phyloP scores from a whole-genome alignment of 768 basidiomycete species.

The Russula olivacea region DNA sequence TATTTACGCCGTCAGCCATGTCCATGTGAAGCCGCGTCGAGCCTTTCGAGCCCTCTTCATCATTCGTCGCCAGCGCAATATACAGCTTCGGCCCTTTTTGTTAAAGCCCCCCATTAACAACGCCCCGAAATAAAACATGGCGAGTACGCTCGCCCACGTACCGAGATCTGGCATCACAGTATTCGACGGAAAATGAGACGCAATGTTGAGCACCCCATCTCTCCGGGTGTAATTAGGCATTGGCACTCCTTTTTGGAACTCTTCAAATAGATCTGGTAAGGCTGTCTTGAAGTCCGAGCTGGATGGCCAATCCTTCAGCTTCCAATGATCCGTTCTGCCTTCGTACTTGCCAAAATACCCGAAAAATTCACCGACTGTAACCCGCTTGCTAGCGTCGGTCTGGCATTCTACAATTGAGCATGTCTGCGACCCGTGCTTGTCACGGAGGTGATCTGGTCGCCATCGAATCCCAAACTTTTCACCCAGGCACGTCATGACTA shows the following conservation, averaged over 20 bases:
- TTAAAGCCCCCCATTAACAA: constrained; percentile 3
- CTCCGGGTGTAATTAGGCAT: constrained; percentile 86
- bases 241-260: constrained; percentile 78
- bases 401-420: constrained; percentile 82
- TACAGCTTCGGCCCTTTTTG: constrained; percentile 47
- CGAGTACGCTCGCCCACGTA: constrained; percentile 32
- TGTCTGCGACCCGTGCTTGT: constrained; percentile 54
- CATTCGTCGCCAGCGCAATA: constrained; percentile 67
- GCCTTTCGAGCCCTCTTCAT: constrained; percentile 60
- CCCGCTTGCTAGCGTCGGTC: constrained; percentile 53
- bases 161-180: constrained; percentile 75
- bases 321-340: constrained; percentile 54
- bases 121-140: not conserved
- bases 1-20: constrained; percentile 84
- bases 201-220: constrained; percentile 84
- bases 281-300: constrained; percentile 76
- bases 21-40: constrained; percentile 87
- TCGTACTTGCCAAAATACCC: constrained; percentile 64
- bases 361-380: constrained; percentile 78
- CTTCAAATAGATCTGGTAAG: constrained; percentile 81
- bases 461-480: constrained; percentile 62
- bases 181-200: constrained; percentile 82
- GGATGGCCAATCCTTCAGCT: constrained; percentile 93
- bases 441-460: constrained; percentile 78
- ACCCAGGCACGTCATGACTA: constrained; percentile 67